Evolutionary conservation across 768 basidiomycete genomes (phyloP).

Genomic region (Clitopilus hobsonii): DNA sequence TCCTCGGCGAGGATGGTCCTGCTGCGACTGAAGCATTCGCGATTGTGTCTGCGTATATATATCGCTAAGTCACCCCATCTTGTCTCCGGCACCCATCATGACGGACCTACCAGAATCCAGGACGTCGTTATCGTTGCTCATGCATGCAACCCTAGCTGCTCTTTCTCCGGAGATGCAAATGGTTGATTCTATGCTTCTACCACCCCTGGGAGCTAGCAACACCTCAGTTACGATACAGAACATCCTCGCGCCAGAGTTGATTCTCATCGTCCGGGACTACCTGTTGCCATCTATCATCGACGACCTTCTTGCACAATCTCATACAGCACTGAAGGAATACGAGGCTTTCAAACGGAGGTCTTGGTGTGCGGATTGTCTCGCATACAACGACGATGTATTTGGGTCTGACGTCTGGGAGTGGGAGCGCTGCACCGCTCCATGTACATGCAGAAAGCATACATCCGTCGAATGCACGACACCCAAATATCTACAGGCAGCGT

Average conservation of each 20-base stretch:
- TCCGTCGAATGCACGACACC: neutral
- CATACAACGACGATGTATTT: slow-evolving; percentile 50
- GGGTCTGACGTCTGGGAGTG: slow-evolving; percentile 49
- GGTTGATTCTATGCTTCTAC: slow-evolving; percentile 32
- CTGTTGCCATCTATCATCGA: slow-evolving; percentile 39
- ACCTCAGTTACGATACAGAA: slow-evolving; percentile 10
- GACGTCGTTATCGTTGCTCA: slow-evolving; percentile 38
- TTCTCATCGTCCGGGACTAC: slow-evolving; percentile 44
- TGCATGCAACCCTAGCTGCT: slow-evolving; percentile 49
- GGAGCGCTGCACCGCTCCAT: slow-evolving; percentile 47
- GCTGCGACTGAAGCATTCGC: no score
- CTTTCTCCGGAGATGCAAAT: slow-evolving; percentile 41
- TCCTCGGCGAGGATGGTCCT: slow-evolving; percentile 4
- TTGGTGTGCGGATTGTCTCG: slow-evolving; percentile 45
- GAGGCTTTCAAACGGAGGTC: slow-evolving; percentile 33
- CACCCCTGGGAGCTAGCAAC: slow-evolving; percentile 7
- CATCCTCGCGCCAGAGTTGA: slow-evolving; percentile 45
- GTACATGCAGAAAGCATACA: slow-evolving; percentile 29
- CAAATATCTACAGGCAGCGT: slow-evolving; percentile 5
- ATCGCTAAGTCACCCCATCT: no score
- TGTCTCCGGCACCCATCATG: slow-evolving; percentile 20
- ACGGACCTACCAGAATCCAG: neutral
- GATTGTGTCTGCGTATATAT: slow-evolving; percentile 5
- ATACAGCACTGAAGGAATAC: slow-evolving; percentile 34
- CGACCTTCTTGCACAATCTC: slow-evolving; percentile 36